Evolutionary conservation across 1,139 yeast species (phyloP).

Genomic region (Blastobotrys malaysiensis): DNA sequence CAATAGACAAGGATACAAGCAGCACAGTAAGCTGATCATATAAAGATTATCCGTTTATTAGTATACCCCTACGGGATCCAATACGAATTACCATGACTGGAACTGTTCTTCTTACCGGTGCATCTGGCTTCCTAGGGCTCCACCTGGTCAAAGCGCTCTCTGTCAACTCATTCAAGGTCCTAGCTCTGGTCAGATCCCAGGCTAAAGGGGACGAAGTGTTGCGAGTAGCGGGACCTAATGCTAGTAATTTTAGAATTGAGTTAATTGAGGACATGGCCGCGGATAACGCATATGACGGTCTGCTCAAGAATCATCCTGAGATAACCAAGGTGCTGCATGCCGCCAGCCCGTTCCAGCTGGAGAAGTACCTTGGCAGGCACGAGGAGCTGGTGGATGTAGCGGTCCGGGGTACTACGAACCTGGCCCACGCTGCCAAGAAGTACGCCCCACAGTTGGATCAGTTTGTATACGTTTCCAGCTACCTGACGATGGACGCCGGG

Average conservation of each 20-base stretch:
- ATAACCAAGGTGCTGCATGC: slow-evolving; percentile 50
- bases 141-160: slow-evolving; percentile 36
- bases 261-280: slow-evolving; percentile 49
- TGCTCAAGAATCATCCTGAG: slow-evolving; percentile 41
- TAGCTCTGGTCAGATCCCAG: slow-evolving; percentile 55
- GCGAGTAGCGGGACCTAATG: slow-evolving; percentile 34
- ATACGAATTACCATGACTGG: background rate
- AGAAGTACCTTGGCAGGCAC: slow-evolving; percentile 26
- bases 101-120: slow-evolving; percentile 48
- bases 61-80: background rate
- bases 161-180: slow-evolving; percentile 43
- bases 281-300: slow-evolving; percentile 49
- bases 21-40: background rate
- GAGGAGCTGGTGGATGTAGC: slow-evolving; percentile 44
- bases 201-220: slow-evolving; percentile 41
- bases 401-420: slow-evolving; percentile 44
- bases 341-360: slow-evolving; percentile 49
- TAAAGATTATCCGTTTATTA: too few species aligned
- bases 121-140: slow-evolving; percentile 52
- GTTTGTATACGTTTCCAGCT: slow-evolving; percentile 47
- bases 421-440: slow-evolving; percentile 39
- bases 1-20: background rate
- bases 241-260: slow-evolving; percentile 34
- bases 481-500: slow-evolving; percentile 30
- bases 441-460: slow-evolving; percentile 45